Conservation (phyloP, 2,329 filamentous ascomycete genomes). For the Alternaria triticina region DNA sequence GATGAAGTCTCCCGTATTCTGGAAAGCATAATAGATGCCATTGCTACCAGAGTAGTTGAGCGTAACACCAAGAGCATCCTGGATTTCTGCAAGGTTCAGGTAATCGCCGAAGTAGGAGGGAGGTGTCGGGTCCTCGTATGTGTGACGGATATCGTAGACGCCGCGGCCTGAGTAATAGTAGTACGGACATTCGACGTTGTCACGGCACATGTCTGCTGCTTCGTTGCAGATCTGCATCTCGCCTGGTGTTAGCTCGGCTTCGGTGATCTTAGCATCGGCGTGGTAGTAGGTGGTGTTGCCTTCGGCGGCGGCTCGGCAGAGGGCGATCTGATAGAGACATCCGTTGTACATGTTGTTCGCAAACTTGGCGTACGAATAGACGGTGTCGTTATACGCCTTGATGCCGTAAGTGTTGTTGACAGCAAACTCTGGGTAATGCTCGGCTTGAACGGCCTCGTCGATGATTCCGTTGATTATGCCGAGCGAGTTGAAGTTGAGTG, state of each 20-base stretch:
- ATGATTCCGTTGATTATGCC: conserved; percentile 58
- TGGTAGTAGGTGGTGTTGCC: conserved; percentile 29
- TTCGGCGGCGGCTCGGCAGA: conserved; percentile 58
- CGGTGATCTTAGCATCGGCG: conserved; percentile 19
- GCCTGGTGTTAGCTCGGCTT: conserved; percentile 35
- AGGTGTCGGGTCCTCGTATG: conserved; percentile 65
- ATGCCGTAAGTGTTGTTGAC: conserved; percentile 64
- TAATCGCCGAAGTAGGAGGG: conserved; percentile 51
- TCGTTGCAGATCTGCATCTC: conserved; percentile 57
- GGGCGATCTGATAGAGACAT: conserved; percentile 57
- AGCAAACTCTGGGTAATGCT: conserved; percentile 60
- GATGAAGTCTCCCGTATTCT: conserved; percentile 61
- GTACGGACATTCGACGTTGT: conserved; percentile 65
- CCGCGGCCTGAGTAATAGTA: conserved; percentile 61
- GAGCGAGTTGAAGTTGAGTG: conserved; percentile 61
- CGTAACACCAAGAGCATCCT: conserved; percentile 66
- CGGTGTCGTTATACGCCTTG: conserved; percentile 62
- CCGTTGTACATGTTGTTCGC: conserved; percentile 57
- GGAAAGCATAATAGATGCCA: conserved; percentile 59
- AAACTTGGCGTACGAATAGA: conserved; percentile 65
- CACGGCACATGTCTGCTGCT: conserved; percentile 62
- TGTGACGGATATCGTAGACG: conserved; percentile 59
- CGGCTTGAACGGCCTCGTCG: conserved; percentile 56
- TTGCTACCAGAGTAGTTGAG: conserved; percentile 64
- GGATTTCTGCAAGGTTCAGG: conserved; percentile 65